phyloP scores from a whole-genome alignment of 169 alveolate genomes.

The Plasmodium gallinaceum region DNA sequence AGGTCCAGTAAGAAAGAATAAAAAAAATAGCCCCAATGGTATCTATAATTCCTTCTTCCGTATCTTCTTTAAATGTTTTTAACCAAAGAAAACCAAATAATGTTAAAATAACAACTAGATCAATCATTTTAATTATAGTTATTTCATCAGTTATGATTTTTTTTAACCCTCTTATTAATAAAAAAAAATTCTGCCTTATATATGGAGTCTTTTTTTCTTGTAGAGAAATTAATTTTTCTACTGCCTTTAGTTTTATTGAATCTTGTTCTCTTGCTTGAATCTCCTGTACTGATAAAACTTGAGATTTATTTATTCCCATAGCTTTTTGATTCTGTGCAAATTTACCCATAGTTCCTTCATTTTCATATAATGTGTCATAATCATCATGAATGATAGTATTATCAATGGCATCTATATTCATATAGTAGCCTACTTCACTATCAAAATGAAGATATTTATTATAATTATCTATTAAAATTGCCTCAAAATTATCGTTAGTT shows the following conservation, averaged over 20 bases:
- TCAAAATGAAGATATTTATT: conserved; percentile 37
- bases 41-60: conserved; percentile 52
- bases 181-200: conserved; percentile 25
- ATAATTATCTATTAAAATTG: conserved; percentile 44
- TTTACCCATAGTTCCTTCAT: background rate
- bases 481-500: conserved; percentile 14
- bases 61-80: conserved; percentile 38
- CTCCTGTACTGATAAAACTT: conserved; percentile 2
- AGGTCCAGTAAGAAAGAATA: conserved; percentile 71
- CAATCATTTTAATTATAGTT: conserved; percentile 35
- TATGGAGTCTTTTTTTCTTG: conserved; percentile 44
- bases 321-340: background rate
- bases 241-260: conserved; percentile 12
- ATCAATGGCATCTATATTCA: conserved; percentile 32
- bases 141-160: conserved; percentile 35
- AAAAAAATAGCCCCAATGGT: conserved; percentile 70
- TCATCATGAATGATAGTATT: conserved; percentile 49
- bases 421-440: conserved; percentile 22
- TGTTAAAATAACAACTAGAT: conserved; percentile 37
- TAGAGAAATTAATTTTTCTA: conserved; percentile 45
- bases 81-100: conserved; percentile 62
- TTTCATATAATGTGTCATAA: conserved; percentile 11
- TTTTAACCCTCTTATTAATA: conserved; percentile 63
- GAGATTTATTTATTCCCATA: background rate
- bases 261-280: conserved; percentile 34